Percentiles rank a stretch among this genome's conserved stretches.
Conservation (phyloP, 2,329 filamentous ascomycete genomes). For the Calonectria hongkongensis region DNA sequence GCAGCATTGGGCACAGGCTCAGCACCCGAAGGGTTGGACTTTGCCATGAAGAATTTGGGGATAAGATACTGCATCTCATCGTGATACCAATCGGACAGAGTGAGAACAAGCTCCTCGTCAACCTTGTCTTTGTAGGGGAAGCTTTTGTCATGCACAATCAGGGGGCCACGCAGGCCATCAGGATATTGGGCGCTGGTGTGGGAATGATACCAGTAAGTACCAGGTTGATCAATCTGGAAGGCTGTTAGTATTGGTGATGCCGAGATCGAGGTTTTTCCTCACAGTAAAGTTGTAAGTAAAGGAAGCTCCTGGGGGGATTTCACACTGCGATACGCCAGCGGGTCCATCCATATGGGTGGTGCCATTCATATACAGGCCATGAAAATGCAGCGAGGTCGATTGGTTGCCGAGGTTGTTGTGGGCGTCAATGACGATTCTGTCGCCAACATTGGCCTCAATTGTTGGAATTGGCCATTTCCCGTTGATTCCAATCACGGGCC, state of each 20-base stretch:
- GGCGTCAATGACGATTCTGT: constrained; percentile 75
- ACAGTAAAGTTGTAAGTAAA: constrained; percentile 84
- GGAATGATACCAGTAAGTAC: constrained; percentile 88
- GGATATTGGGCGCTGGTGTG: constrained; percentile 81
- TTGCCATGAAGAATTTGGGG: constrained; percentile 71
- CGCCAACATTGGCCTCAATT: constrained; percentile 78
- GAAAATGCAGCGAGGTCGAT: constrained; percentile 80
- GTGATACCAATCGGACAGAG: constrained; percentile 84
- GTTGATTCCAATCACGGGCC: constrained; percentile 85
- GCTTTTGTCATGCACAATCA: constrained; percentile 78
- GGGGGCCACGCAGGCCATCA: constrained; percentile 79
- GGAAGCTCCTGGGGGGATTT: constrained; percentile 76
- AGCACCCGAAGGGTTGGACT: constrained; percentile 73
- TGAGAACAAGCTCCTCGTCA: constrained; percentile 79
- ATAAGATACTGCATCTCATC: constrained; percentile 70
- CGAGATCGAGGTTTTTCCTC: constrained; percentile 40
- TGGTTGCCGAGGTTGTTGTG: constrained; percentile 78
- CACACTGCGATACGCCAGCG: constrained; percentile 78
- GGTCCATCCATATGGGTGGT: constrained; percentile 84
- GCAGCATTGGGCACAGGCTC: constrained; percentile 81
- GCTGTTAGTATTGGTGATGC: constrained; percentile 12
- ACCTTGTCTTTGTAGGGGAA: constrained; percentile 74
- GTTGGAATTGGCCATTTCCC: constrained; percentile 83
- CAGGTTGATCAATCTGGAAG: constrained; percentile 76
- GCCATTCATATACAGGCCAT: constrained; percentile 82